phyloP scores from a whole-genome alignment of 805 yeast genomes.

The Hanseniaspora nectarophila region DNA sequence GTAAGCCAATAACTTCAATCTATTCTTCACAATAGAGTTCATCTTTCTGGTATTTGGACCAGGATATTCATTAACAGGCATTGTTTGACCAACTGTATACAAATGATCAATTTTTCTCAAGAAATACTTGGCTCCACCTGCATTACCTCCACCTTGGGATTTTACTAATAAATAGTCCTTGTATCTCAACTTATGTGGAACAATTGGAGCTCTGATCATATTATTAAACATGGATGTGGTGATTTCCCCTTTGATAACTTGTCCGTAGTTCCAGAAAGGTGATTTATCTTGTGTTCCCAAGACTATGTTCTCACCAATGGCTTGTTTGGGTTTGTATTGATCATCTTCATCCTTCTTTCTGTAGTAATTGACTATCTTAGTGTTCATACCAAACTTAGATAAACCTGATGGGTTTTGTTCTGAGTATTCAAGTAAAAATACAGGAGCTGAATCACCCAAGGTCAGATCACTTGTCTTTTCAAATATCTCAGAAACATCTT shows the following conservation, averaged over 20 bases:
- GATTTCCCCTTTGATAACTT: constrained; percentile 84
- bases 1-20: constrained; percentile 86
- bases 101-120: constrained; percentile 57
- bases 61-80: constrained; percentile 90
- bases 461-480: constrained; percentile 63
- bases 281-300: constrained; percentile 92
- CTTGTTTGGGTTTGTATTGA: constrained; percentile 69
- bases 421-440: constrained; percentile 73
- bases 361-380: constrained; percentile 83
- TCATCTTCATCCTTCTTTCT: constrained; percentile 75
- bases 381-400: constrained; percentile 91
- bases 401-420: constrained; percentile 78
- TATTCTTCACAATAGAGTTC: constrained; percentile 79
- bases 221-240: constrained; percentile 90
- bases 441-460: constrained; percentile 66
- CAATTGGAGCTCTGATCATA: constrained; percentile 84
- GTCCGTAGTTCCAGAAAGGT: constrained; percentile 97
- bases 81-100: constrained; percentile 81
- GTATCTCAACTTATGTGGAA: constrained; percentile 62
- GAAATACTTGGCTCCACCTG: constrained; percentile 49
- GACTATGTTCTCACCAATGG: constrained; percentile 89
- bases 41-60: constrained; percentile 96
- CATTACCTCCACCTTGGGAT: constrained; percentile 65
- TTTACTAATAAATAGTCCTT: constrained; percentile 77
- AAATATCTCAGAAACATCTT: constrained; percentile 63